Base-by-base conservation (phyloP, 2,329 filamentous ascomycete species). In the Aspergillus neotritici region DNA sequence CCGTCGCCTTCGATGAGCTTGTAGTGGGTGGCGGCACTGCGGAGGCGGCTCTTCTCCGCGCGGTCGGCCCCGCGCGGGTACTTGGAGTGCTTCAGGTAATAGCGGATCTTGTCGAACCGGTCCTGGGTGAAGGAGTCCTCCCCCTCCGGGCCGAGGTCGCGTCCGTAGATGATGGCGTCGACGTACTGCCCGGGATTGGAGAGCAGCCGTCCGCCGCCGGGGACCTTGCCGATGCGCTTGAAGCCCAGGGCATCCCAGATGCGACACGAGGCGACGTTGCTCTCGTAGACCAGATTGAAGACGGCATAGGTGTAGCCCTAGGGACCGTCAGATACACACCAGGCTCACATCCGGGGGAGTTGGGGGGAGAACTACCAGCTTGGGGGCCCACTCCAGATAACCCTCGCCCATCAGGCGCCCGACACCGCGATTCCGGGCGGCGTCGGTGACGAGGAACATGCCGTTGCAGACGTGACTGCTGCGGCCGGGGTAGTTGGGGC, bases 21-120 rank as follows among this genome's bases (percentile, higher is more conserved):
- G 74, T 97, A 97, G 69, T 97, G 91, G 14, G 89, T 95, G 32
- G 90, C 90, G 37, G 91, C 90, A 67, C 87, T 94, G 57, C 93
- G 82, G 44, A 98, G 80, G 56, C 91, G 86, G 70, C 85, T 91
- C 78, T 97, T 97, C 69, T 97, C 93, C 44, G 90, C 90, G 46
- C 91, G 82, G 73, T 96, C 89, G 62, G 91, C 90, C 50, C 90
- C 91, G 58, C 84, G 83, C 47, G 93, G 93, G 66, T 98, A 97
- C 66, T 90, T 88, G 61, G 84, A 85, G 66, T 90, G 88, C 70
- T 94, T 94, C 62, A 97, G 82, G 69, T 97, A 97, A 74, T 87
- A 97, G 61, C 90, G 86, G 65, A 97, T 97, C 76, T 96, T 96
- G 75, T 96, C 91, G 74, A 97, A 97, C 56, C 93, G 87, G 72